Evolutionary conservation across 2,329 filamentous ascomycete species (phyloP), one percentile per base, ranked within the genome.

Genomic region (Fusarium sp.): DNA sequence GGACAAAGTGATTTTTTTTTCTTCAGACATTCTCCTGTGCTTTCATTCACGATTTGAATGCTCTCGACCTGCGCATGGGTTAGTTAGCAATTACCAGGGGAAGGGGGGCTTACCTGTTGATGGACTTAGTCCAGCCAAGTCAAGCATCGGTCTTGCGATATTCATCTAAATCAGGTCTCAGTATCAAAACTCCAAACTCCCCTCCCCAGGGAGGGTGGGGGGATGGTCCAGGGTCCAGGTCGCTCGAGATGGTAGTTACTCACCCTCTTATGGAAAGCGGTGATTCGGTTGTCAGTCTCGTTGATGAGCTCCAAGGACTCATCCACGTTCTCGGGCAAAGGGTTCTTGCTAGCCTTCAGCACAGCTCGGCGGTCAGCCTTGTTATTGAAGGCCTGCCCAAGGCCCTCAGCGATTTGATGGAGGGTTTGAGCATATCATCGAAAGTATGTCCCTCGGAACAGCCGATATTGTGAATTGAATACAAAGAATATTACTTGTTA

Each of bases 171-270:
- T 41, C 15, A 17, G 23, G 40, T 31, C 31, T 35, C 25, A 40
- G 25, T 11, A 27, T 18, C 7, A 31, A 55, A 50, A 50, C 43
- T 50, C 35, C 35, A 13, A 21, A 40, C 36, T 54, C 42, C n/a
- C n/a, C n/a, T n/a, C n/a, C n/a, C 15, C 23, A 13, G 17, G 10
- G 21, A 13, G 18, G 23, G 17, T 15, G 14, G 31, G 13, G 31
- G 14, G 14, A 35, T 20, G 23, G 10, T 8, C 39, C 29, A 50
- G 11, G 27, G 20, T 6, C 23, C 35, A 17, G 46, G 46, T 25
- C 20, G 23, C 35, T 50, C 17, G 33, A 17, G 8, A 15, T 35
- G 15, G 9, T n/a, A 35, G 15, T 4, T 8, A 8, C 7, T 17
- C 14, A 35, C 33, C 33, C 6, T 5, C 7, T 5, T n/a, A 8